A percentile compares a stretch with the other conserved stretches of the same genome.
phyloP scores from a whole-genome alignment of 202 grass and related monocot genomes.

The Panicum hallii region DNA sequence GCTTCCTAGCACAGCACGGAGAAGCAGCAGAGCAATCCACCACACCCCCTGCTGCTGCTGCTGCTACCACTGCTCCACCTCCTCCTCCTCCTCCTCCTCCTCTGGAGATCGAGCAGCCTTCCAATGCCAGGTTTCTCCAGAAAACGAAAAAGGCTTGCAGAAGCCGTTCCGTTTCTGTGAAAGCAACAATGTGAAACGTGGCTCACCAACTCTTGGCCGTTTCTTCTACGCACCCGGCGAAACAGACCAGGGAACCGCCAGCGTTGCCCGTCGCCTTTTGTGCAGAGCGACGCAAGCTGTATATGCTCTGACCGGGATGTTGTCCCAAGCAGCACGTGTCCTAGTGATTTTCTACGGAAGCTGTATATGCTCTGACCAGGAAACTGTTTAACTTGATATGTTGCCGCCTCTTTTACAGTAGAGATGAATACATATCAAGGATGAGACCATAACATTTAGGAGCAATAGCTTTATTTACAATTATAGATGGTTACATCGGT shows the following conservation, averaged over 20 bases:
- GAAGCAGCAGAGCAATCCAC: neutral
- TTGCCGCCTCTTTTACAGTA: no score
- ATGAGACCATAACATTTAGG: no score
- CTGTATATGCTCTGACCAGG: no score
- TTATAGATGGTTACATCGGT: no score
- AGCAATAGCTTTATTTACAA: no score
- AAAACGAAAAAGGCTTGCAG: neutral
- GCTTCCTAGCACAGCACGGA: neutral
- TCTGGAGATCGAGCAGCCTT: slow-evolving; percentile 33
- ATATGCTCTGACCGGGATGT: no score
- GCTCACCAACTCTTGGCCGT: neutral
- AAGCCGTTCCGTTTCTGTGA: neutral
- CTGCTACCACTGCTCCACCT: neutral
- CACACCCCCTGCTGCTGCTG: neutral
- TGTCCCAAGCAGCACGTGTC: neutral
- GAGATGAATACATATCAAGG: no score
- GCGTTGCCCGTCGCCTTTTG: neutral
- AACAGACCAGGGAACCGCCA: slow-evolving; percentile 19
- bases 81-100: neutral
- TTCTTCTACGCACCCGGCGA: slow-evolving; percentile 47
- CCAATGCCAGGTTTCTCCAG: slow-evolving; percentile 28
- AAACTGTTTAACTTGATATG: no score
- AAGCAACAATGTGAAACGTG: slow-evolving; percentile 7
- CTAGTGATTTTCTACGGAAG: neutral
- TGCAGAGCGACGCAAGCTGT: neutral